phyloP scores from a whole-genome alignment of 441 rosid genomes.

The Iberis amara region DNA sequence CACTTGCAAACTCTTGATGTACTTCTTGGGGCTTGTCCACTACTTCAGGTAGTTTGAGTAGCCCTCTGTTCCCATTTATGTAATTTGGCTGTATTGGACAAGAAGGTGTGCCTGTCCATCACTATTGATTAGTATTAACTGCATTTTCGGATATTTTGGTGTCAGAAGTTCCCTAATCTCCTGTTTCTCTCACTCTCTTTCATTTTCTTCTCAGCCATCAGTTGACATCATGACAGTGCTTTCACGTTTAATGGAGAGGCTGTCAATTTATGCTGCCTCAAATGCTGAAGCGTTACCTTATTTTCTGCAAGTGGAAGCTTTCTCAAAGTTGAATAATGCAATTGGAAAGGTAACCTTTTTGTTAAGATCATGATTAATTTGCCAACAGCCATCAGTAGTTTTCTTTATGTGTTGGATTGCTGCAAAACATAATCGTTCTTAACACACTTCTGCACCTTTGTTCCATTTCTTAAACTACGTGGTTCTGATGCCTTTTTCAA shows the following conservation, averaged over 20 bases:
- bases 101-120: slow-evolving; percentile 12
- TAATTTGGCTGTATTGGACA: slow-evolving; percentile 17
- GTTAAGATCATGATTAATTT: slow-evolving; percentile 4
- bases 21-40: slow-evolving; percentile 87
- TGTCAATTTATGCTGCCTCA: slow-evolving; percentile 90
- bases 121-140: slow-evolving; percentile 1
- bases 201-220: slow-evolving; percentile 51
- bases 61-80: slow-evolving; percentile 2
- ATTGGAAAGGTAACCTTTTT: slow-evolving; percentile 72
- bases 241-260: slow-evolving; percentile 95
- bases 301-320: slow-evolving; percentile 97
- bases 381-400: neutral
- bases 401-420: slow-evolving; percentile 9
- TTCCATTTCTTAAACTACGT: slow-evolving; percentile 1
- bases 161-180: slow-evolving; percentile 9
- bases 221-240: slow-evolving; percentile 96
- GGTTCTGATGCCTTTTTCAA: slow-evolving; percentile 13
- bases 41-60: slow-evolving; percentile 70
- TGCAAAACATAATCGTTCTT: slow-evolving; percentile 12
- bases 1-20: slow-evolving; percentile 97
- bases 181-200: slow-evolving; percentile 17
- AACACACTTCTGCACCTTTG: slow-evolving; percentile 9
- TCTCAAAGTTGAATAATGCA: slow-evolving; percentile 88
- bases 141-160: slow-evolving; percentile 4
- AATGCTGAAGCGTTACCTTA: slow-evolving; percentile 82